phyloP scores from a whole-genome alignment of 2,329 filamentous ascomycete species.

The Apiospora phragmitis region DNA sequence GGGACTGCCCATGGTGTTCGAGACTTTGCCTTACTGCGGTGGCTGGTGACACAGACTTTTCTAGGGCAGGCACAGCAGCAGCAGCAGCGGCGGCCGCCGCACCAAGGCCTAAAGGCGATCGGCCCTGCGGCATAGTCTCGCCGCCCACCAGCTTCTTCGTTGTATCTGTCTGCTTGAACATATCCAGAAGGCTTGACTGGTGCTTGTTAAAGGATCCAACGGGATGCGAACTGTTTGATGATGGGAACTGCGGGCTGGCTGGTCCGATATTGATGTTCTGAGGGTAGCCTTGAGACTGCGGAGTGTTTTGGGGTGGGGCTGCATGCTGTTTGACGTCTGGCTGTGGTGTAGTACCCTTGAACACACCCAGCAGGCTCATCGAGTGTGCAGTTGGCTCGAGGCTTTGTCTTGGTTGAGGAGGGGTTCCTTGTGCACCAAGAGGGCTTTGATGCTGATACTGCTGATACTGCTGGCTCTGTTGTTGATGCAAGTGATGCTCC shows the following conservation, averaged over 20 bases:
- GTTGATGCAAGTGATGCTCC: constrained; percentile 28
- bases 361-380: constrained; percentile 39
- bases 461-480: constrained; percentile 22
- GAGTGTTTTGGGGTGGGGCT: background rate
- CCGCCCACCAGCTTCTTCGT: constrained; percentile 21
- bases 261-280: constrained; percentile 13
- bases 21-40: constrained; percentile 28
- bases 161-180: constrained; percentile 49
- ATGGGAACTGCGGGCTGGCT: constrained; percentile 2
- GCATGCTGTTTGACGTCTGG: constrained; percentile 11
- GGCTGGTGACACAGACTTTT: constrained; percentile 23
- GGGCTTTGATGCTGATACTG: constrained; percentile 20
- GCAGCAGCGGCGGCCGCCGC: background rate
- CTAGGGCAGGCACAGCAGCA: background rate
- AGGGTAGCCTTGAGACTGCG: background rate
- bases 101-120: background rate
- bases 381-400: constrained; percentile 28
- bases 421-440: constrained; percentile 14
- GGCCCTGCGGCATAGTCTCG: constrained; percentile 9
- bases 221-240: constrained; percentile 15
- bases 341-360: constrained; percentile 37
- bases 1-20: constrained; percentile 30
- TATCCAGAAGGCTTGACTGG: constrained; percentile 50
- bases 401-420: constrained; percentile 14
- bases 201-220: constrained; percentile 39